Evolutionary conservation across 176 grass and related monocot genomes (phyloP).

Genomic region (Cocos nucifera): DNA sequence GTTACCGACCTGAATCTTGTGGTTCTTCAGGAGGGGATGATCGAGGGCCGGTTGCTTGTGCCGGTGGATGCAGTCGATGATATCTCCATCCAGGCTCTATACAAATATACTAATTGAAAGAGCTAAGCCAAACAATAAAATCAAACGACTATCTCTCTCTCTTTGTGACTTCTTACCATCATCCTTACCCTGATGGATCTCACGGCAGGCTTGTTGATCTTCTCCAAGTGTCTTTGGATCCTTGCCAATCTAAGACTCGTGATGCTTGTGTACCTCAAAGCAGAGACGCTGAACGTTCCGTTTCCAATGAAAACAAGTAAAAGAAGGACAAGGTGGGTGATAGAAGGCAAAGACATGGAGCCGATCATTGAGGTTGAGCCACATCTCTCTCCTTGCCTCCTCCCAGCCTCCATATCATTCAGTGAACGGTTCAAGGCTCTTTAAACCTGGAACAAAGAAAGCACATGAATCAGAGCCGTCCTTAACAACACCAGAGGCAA

Average conservation of each 20-base stretch:
- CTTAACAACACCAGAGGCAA: background rate
- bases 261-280: slow-evolving; percentile 11
- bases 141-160: too few species aligned
- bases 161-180: too few species aligned
- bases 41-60: slow-evolving; percentile 64
- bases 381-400: slow-evolving; percentile 8
- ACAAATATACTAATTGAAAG: background rate
- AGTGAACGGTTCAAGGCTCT: slow-evolving; percentile 1
- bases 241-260: slow-evolving; percentile 37
- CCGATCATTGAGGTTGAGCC: background rate
- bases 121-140: too few species aligned
- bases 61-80: slow-evolving; percentile 71
- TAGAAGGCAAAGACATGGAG: slow-evolving; percentile 13
- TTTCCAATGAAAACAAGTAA: slow-evolving; percentile 6
- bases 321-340: slow-evolving; percentile 18
- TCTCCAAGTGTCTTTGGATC: slow-evolving; percentile 52
- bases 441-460: slow-evolving; percentile 6
- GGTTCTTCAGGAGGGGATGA: slow-evolving; percentile 55
- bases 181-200: slow-evolving; percentile 46
- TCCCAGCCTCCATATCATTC: slow-evolving; percentile 23
- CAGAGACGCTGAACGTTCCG: background rate
- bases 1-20: slow-evolving; percentile 48
- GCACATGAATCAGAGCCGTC: slow-evolving; percentile 16
- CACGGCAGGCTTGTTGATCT: slow-evolving; percentile 50
- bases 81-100: slow-evolving; percentile 71